phyloP scores from a whole-genome alignment of 306 rosid genomes.

The Cucurbita maxima region DNA sequence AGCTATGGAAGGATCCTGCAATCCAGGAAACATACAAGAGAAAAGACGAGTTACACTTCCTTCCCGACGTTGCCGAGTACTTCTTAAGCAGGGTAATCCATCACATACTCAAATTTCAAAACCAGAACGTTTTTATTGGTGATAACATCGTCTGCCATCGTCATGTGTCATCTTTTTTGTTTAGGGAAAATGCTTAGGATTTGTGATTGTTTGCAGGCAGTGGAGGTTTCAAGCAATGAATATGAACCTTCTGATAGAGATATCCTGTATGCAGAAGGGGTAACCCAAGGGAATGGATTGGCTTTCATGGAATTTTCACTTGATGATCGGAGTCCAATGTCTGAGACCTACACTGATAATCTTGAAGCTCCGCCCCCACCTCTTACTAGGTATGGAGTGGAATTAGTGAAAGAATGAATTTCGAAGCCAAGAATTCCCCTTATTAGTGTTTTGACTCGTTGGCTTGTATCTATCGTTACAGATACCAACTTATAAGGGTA shows the following conservation, averaged over 20 bases:
- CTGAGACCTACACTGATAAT: slow-evolving; percentile 66
- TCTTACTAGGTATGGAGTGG: slow-evolving; percentile 38
- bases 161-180: background rate
- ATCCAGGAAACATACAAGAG: slow-evolving; percentile 86
- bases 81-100: slow-evolving; percentile 74
- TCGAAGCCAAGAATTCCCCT: background rate
- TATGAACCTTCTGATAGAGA: slow-evolving; percentile 92
- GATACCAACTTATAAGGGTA: slow-evolving; percentile 93
- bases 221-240: slow-evolving; percentile 92
- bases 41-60: slow-evolving; percentile 83
- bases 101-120: background rate
- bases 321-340: slow-evolving; percentile 78
- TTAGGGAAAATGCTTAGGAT: background rate
- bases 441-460: background rate
- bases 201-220: slow-evolving; percentile 46
- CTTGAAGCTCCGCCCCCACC: slow-evolving; percentile 65
- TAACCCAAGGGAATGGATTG: slow-evolving; percentile 89
- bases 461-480: slow-evolving; percentile 8
- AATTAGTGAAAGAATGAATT: background rate
- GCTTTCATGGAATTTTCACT: slow-evolving; percentile 93
- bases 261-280: slow-evolving; percentile 94
- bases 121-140: background rate
- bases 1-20: slow-evolving; percentile 95
- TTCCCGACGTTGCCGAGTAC: slow-evolving; percentile 82
- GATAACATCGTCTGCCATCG: background rate